Conservation (phyloP, 371 early-diverging fungal genomes). For the Rhizopus stolonifer region DNA sequence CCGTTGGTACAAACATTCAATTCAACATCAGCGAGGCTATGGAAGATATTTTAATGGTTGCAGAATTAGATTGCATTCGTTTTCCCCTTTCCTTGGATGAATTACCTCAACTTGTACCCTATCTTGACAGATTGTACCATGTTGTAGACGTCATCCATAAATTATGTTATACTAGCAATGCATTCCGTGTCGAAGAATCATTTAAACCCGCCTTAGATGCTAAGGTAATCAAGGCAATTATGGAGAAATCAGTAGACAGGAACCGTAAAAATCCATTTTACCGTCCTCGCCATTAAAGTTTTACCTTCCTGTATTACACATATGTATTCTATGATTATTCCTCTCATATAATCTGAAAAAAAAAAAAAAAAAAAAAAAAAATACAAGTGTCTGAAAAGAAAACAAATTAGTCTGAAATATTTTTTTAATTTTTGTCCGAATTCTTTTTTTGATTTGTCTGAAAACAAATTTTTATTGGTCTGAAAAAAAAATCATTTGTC, state of each 20-base stretch:
- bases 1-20: conserved; percentile 15
- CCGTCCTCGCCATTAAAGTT: conserved; percentile 11
- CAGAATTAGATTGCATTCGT: conserved; percentile 12
- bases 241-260: conserved; percentile 14
- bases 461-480: too few relatives aligned
- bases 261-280: conserved; percentile 15
- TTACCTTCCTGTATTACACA: conserved; percentile 8
- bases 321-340: too few relatives aligned
- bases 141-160: conserved; percentile 7
- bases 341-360: too few relatives aligned
- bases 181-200: conserved; percentile 4
- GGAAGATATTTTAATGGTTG: conserved; percentile 10
- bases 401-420: too few relatives aligned
- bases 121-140: conserved; percentile 10
- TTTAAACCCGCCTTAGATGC: conserved; percentile 15
- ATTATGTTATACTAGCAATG: conserved; percentile 14
- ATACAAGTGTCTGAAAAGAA: too few relatives aligned
- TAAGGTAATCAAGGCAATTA: conserved; percentile 11
- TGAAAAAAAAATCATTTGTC: too few relatives aligned
- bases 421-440: too few relatives aligned
- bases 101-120: conserved; percentile 14
- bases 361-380: too few relatives aligned
- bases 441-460: too few relatives aligned
- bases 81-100: conserved; percentile 14
- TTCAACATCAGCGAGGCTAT: conserved; percentile 11